Conservation (phyloP, 257 asterid genomes). For the Ligustrum vulgare region DNA sequence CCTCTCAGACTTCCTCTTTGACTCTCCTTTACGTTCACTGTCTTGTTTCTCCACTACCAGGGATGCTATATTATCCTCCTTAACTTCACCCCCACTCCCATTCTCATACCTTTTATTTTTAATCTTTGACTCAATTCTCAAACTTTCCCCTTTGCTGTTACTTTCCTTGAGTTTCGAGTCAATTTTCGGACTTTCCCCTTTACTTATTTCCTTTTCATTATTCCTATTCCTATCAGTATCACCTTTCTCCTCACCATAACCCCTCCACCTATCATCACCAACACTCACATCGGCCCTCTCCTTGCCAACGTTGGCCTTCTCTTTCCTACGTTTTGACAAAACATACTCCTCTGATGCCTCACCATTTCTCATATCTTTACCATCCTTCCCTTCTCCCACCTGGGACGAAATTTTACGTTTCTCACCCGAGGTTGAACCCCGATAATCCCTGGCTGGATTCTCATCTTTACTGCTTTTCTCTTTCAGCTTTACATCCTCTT, state of each 20-base stretch:
- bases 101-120: slow-evolving; percentile 68
- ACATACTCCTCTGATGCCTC: slow-evolving; percentile 69
- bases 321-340: slow-evolving; percentile 79
- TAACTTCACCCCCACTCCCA: slow-evolving; percentile 54
- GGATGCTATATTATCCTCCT: slow-evolving; percentile 48
- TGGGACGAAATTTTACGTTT: slow-evolving; percentile 74
- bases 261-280: slow-evolving; percentile 81
- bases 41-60: slow-evolving; percentile 63
- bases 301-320: slow-evolving; percentile 41
- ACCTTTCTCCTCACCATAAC: slow-evolving; percentile 61
- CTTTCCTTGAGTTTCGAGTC: slow-evolving; percentile 59
- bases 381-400: slow-evolving; percentile 56
- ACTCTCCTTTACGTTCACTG: slow-evolving; percentile 59
- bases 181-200: slow-evolving; percentile 47
- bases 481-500: slow-evolving; percentile 70
- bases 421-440: slow-evolving; percentile 79
- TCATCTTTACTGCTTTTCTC: slow-evolving; percentile 60
- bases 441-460: slow-evolving; percentile 40
- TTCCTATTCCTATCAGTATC: slow-evolving; percentile 42
- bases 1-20: slow-evolving; percentile 81
- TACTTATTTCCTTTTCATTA: slow-evolving; percentile 45
- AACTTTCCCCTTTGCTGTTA: slow-evolving; percentile 49
- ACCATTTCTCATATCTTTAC: slow-evolving; percentile 67
- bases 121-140: slow-evolving; percentile 52
- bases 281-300: slow-evolving; percentile 11